Conservation (phyloP, 208 protist species). For the Trypanosoma rangeli region DNA sequence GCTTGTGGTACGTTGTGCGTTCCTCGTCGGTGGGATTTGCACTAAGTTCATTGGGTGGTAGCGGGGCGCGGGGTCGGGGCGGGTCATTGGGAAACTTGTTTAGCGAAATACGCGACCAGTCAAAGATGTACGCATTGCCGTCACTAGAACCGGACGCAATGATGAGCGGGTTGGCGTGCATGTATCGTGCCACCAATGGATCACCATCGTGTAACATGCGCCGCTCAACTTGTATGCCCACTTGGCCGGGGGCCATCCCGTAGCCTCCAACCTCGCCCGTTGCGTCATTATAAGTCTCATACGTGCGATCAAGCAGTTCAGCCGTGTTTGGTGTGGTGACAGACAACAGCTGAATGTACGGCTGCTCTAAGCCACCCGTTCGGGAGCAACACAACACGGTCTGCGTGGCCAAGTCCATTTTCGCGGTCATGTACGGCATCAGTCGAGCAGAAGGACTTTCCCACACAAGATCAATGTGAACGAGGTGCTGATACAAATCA, state of each 20-base stretch:
- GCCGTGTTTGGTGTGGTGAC: conserved; percentile 59
- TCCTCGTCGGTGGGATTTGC: conserved; percentile 74
- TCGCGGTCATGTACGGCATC: conserved; percentile 80
- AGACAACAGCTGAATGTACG: conserved; percentile 78
- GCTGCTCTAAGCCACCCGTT: conserved; percentile 83
- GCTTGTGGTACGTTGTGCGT: conserved; percentile 68
- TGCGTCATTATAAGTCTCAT: conserved; percentile 66
- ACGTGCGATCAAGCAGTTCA: conserved; percentile 40
- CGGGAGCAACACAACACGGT: conserved; percentile 76
- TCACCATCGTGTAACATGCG: conserved; percentile 88
- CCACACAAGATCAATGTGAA: conserved; percentile 89
- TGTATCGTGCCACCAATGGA: conserved; percentile 80
- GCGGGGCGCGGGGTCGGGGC: conserved; percentile 75
- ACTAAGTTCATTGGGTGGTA: conserved; percentile 86
- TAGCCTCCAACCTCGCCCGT: conserved; percentile 92
- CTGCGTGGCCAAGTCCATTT: conserved; percentile 59
- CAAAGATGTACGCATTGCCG: conserved; percentile 85
- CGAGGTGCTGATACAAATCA: conserved; percentile 85
- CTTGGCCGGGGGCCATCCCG: conserved; percentile 72
- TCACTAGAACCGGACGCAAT: conserved; percentile 78
- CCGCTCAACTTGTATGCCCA: conserved; percentile 68
- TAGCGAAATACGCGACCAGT: conserved; percentile 86
- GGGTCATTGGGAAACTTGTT: conserved; percentile 90
- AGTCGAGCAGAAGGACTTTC: conserved; percentile 73
- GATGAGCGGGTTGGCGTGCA: conserved; percentile 85